Evolutionary conservation across 2,329 filamentous ascomycete genomes (phyloP).

Genomic region (Diplodia scrobiculata): DNA sequence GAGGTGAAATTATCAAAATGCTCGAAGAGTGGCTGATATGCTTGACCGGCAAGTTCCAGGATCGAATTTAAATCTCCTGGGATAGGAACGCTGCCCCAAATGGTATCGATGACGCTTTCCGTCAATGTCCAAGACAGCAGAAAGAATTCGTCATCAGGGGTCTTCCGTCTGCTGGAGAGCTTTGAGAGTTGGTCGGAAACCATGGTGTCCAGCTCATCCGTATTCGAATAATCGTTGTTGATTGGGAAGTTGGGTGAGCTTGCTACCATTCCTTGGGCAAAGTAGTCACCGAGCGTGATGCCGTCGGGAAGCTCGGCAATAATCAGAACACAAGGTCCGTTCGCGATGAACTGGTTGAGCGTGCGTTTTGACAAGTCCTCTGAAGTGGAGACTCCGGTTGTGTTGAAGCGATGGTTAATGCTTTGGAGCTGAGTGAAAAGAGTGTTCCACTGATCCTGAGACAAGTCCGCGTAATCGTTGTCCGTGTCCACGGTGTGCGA

Average conservation of each 20-base stretch:
- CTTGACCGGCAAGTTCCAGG: conserved; percentile 39
- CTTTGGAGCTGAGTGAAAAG: conserved; percentile 49
- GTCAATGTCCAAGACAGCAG: conserved; percentile 45
- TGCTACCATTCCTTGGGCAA: conserved; percentile 42
- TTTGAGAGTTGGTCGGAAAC: conserved; percentile 44
- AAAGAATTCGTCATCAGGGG: conserved; percentile 41
- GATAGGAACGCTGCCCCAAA: conserved; percentile 35
- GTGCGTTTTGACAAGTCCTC: conserved; percentile 40
- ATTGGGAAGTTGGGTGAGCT: conserved; percentile 40
- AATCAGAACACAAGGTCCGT: conserved; percentile 42
- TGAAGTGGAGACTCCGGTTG: conserved; percentile 33
- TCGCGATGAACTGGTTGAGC: conserved; percentile 44
- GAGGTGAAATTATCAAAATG: conserved; percentile 43
- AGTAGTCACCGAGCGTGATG: conserved; percentile 38
- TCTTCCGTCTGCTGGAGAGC: conserved; percentile 38
- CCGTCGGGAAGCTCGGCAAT: conserved; percentile 39
- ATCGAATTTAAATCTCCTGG: conserved; percentile 38
- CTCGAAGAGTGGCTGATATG: conserved; percentile 40
- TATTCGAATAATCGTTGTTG: conserved; percentile 44
- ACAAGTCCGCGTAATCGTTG: conserved; percentile 45
- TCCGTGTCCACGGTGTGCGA: conserved; percentile 51
- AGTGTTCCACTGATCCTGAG: conserved; percentile 46
- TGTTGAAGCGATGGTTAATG: conserved; percentile 48
- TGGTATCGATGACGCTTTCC: conserved; percentile 39
- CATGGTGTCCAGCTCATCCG: conserved; percentile 40